Base-by-base conservation (phyloP, 208 protist species). In the Willaertia magna region DNA sequence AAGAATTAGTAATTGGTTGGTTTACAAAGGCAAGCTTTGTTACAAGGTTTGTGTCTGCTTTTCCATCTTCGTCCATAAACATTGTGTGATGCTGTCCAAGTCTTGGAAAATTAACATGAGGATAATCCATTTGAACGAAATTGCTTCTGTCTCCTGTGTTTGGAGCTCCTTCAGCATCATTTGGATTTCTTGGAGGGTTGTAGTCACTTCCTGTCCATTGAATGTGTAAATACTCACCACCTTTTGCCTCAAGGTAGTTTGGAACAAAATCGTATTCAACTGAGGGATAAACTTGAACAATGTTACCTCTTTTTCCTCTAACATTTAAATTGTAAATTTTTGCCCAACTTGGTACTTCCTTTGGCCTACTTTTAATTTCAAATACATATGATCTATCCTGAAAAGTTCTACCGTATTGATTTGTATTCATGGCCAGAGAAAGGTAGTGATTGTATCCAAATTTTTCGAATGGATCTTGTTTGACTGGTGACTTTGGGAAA, bases 211-310 rank as follows among this genome's bases (percentile, higher is more conserved):
- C 93, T 20, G 88, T 90, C 92, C 92, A 95, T 87, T 95, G 93
- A 79, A 93, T 88, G 87, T 96, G 93, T 44, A 96, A 51, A 87
- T 89, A 94, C 43, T 94, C 93, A 82, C 83, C 88, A 12, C 52
- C 67, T 26, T 30, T 75, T 20, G 93, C 87, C 11, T 88, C n/a
- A 1, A 95, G 85, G 14, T 75, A 40, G 1, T 59, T 84, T 49
- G 93, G 93, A 30, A 86, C 76, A 51, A 94, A 96, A 85, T 93
- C 88, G 85, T 96, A 96, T 89, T 96, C 94, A 34, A 90, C 85
- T 30, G 92, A 88, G 79, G 90, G 88, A 85, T 87, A 92, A 26
- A 74, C 61, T 89, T 95, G 93, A 7, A 94, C 93, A 84, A 96
- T 95, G 86, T 96, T 96, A 46, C 94, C 94, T 43, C 94, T 87